These are phyloP conservation scores for Hyparrhenia diplandra DNA, from an alignment of 176 grass and related monocot species.

Conservation along the genomic window DNA sequence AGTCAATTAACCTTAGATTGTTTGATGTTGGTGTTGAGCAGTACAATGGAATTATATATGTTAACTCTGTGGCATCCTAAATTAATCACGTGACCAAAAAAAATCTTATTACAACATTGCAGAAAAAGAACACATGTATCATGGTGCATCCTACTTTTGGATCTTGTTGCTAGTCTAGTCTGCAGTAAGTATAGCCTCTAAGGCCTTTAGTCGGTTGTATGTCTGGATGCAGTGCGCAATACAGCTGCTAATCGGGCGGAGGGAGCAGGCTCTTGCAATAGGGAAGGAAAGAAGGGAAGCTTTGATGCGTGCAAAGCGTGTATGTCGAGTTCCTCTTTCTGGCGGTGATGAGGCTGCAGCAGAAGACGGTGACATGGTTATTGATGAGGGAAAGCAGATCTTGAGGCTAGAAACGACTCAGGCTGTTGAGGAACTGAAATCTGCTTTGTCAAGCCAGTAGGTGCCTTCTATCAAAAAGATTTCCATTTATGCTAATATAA, in stretches of 20 bases:
- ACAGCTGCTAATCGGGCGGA: constrained; percentile 52
- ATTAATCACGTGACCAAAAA: neutral
- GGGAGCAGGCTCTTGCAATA: constrained; percentile 71
- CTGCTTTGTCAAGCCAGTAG: constrained; percentile 68
- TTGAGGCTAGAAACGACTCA: constrained; percentile 63
- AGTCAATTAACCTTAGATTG: neutral
- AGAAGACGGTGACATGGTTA: constrained; percentile 77
- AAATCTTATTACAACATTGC: neutral
- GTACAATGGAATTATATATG: neutral
- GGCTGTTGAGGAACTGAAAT: constrained; percentile 77
- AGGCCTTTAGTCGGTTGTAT: constrained; percentile 23
- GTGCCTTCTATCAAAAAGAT: neutral
- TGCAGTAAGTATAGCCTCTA: neutral
- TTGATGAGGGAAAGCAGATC: constrained; percentile 59
- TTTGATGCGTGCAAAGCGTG: constrained; percentile 91
- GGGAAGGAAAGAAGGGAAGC: constrained; percentile 95
- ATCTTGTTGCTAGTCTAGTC: constrained; percentile 1
- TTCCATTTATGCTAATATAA: constrained; percentile 13
- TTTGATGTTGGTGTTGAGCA: neutral
- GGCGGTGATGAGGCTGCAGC: constrained; percentile 45
- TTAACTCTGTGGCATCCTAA: neutral
- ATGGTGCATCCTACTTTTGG: neutral
- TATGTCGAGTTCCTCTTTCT: constrained; percentile 62
- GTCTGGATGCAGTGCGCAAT: constrained; percentile 57
- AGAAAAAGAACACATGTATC: neutral